These are phyloP conservation scores for Punctularia strigosozonata DNA, from an alignment of 768 basidiomycete genomes.

Conservation along the genomic window DNA sequence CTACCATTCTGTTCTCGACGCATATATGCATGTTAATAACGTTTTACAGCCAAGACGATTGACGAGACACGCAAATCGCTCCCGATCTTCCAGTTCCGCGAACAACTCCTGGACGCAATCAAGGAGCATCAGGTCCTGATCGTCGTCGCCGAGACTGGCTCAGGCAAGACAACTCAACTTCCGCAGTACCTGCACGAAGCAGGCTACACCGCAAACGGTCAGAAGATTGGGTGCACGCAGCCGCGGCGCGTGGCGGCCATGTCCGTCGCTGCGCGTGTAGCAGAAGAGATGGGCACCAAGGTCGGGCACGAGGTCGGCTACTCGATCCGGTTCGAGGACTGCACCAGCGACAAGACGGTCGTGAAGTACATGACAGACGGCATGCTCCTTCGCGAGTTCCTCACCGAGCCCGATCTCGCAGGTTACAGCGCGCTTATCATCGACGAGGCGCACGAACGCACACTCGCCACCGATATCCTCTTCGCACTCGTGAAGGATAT, in stretches of 20 bases:
- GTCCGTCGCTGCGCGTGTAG: slow-evolving; percentile 98
- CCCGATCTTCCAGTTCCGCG: slow-evolving; percentile 84
- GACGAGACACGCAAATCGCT: slow-evolving; percentile 90
- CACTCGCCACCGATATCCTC: slow-evolving; percentile 95
- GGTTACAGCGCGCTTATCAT: slow-evolving; percentile 94
- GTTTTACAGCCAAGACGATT: slow-evolving; percentile 60
- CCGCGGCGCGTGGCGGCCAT: slow-evolving; percentile 98
- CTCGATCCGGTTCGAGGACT: slow-evolving; percentile 98
- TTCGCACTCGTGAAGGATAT: slow-evolving; percentile 99
- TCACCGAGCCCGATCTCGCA: slow-evolving; percentile 94
- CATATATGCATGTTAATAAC: slow-evolving; percentile 3
- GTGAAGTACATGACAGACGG: slow-evolving; percentile 99
- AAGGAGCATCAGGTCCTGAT: slow-evolving; percentile 90
- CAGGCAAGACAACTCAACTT: slow-evolving; percentile 96
- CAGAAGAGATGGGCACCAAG: slow-evolving; percentile 96
- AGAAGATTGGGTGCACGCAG: slow-evolving; percentile 93
- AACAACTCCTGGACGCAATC: slow-evolving; percentile 81
- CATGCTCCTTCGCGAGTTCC: slow-evolving; percentile 92
- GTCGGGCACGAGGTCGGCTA: slow-evolving; percentile 99
- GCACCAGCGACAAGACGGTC: slow-evolving; percentile 97
- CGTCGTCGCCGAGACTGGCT: slow-evolving; percentile 96
- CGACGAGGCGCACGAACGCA: slow-evolving; percentile 97
- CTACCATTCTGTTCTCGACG: slow-evolving; percentile 1
- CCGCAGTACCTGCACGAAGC: slow-evolving; percentile 98
- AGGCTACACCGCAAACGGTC: slow-evolving; percentile 80